phyloP scores from a whole-genome alignment of 805 yeast species.

The Saccharomycodes ludwigii region DNA sequence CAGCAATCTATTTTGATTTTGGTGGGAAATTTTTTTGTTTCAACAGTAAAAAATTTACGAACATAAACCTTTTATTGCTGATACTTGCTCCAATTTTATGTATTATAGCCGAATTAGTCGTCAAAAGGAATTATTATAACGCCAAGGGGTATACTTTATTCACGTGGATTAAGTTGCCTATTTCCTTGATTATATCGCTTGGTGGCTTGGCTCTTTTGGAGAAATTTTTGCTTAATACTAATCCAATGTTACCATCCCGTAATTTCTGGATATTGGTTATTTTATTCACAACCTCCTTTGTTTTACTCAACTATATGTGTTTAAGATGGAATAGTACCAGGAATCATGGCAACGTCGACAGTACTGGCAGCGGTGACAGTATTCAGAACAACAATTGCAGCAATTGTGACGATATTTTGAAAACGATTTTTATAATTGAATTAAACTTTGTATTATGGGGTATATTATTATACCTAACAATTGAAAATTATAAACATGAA shows the following conservation, averaged over 20 bases:
- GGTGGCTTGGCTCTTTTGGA: constrained; percentile 25
- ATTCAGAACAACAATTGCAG: too few species aligned
- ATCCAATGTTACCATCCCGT: constrained; percentile 41
- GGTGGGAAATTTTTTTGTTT: constrained; percentile 47
- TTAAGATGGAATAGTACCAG: too few species aligned
- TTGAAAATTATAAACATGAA: constrained; percentile 32
- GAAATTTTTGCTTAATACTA: constrained; percentile 28
- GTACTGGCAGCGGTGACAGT: too few species aligned
- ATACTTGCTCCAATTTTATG: constrained; percentile 42
- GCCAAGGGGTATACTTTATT: constrained; percentile 27
- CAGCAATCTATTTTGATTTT: constrained; percentile 56
- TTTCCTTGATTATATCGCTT: constrained; percentile 37
- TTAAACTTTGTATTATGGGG: constrained; percentile 47
- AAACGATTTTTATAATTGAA: constrained; percentile 41
- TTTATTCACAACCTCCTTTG: constrained; percentile 33
- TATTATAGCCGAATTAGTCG: constrained; percentile 35
- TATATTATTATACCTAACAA: constrained; percentile 36
- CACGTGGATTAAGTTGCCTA: constrained; percentile 44
- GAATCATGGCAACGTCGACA: too few species aligned
- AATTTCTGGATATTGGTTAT: constrained; percentile 38
- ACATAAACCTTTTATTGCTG: constrained; percentile 41
- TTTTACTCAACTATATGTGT: constrained; percentile 43
- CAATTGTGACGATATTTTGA: constrained; percentile 1
- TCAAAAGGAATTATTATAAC: constrained; percentile 37
- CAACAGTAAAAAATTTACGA: constrained; percentile 37